Evolutionary conservation across 2,329 filamentous ascomycete species (phyloP).

Genomic region (Passalora sequoiae): DNA sequence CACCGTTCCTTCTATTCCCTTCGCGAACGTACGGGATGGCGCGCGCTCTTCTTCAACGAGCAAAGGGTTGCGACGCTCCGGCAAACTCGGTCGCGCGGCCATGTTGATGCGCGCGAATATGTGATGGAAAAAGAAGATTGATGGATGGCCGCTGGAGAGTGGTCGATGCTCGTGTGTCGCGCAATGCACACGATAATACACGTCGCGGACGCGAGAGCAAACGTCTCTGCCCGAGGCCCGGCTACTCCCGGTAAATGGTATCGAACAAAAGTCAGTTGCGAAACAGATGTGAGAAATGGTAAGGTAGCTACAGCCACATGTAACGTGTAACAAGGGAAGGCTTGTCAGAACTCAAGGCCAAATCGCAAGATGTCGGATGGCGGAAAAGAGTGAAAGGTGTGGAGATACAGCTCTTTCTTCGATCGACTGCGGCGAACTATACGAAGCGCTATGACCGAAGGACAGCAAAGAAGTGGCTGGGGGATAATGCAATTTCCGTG

Average conservation of each 20-base stretch:
- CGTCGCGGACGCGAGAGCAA: neutral
- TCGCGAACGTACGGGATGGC: conserved; percentile 55
- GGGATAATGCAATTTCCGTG: no score
- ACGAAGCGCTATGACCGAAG: no score
- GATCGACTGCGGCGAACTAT: no score
- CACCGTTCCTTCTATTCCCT: conserved; percentile 4
- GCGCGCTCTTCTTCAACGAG: conserved; percentile 58
- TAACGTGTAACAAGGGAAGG: neutral
- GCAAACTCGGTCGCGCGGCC: conserved; percentile 42
- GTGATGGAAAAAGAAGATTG: no score
- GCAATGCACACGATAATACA: no score
- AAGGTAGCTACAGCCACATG: neutral
- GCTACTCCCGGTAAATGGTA: no score
- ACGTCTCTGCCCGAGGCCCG: no score
- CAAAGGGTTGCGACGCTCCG: conserved; percentile 60
- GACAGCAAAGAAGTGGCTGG: no score
- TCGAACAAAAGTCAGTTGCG: no score
- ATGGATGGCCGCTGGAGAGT: no score
- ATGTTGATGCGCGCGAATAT: conserved; percentile 12
- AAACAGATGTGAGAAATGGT: conserved; percentile 1
- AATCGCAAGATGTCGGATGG: no score
- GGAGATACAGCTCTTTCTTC: neutral
- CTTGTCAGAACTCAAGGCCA: neutral
- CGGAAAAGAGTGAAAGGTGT: neutral
- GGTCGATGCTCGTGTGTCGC: no score